phyloP scores from a whole-genome alignment of 2,329 filamentous ascomycete species.

The Fusarium tupiense region DNA sequence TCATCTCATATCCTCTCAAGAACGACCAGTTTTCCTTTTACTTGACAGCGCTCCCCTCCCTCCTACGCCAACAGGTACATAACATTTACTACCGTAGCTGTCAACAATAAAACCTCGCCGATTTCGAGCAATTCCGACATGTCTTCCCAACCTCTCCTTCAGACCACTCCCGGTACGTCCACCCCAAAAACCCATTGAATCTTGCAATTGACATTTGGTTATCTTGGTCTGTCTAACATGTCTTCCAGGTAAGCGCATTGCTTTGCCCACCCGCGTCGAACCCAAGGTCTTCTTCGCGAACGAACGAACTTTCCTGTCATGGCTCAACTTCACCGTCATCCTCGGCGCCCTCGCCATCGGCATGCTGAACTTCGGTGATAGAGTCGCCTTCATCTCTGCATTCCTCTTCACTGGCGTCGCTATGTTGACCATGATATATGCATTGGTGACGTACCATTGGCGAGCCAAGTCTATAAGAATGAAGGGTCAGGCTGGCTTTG shows the following conservation, averaged over 20 bases:
- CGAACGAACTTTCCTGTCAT: slow-evolving; percentile 98
- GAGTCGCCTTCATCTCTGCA: slow-evolving; percentile 90
- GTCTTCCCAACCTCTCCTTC: slow-evolving; percentile 96
- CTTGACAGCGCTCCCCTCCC: neutral
- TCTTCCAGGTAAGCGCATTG: slow-evolving; percentile 91
- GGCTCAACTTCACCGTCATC: slow-evolving; percentile 99
- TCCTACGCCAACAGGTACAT: neutral
- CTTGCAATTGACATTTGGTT: neutral
- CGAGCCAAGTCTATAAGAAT: slow-evolving; percentile 90
- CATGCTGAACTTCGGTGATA: slow-evolving; percentile 97
- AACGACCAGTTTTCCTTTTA: neutral
- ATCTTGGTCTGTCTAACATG: slow-evolving; percentile 25
- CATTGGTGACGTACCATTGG: slow-evolving; percentile 96
- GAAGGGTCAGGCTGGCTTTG: slow-evolving; percentile 93
- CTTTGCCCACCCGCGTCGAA: slow-evolving; percentile 96
- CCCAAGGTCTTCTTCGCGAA: slow-evolving; percentile 99
- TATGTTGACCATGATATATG: slow-evolving; percentile 95
- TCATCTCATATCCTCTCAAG: neutral
- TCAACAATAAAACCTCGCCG: slow-evolving; percentile 24
- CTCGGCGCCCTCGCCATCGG: slow-evolving; percentile 95
- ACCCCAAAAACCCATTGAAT: slow-evolving; percentile 45
- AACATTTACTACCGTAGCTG: neutral
- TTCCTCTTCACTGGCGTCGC: slow-evolving; percentile 94
- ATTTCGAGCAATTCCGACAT: slow-evolving; percentile 60
- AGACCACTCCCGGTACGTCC: slow-evolving; percentile 84